Base-by-base conservation (phyloP, 2,329 filamentous ascomycete genomes). In the Ceratocystis huliohia region DNA sequence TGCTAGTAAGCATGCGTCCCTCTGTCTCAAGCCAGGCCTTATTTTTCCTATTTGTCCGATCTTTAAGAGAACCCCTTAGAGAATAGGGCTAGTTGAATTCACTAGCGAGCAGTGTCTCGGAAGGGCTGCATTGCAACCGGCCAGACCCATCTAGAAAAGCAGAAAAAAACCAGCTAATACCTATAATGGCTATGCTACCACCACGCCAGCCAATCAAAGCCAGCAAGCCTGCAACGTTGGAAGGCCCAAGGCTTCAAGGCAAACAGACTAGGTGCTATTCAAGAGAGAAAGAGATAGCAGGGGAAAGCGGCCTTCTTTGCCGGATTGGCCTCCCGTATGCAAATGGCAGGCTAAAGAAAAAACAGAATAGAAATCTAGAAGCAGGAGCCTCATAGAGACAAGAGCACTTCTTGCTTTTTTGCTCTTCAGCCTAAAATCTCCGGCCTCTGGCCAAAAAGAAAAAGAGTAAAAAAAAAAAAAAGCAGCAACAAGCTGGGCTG, bases 21-120 rank as follows among this genome's bases (percentile, higher is more conserved):
- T 15, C 53, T 30, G 53, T 30, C 22, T 30, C 22, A 5, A 30
- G 50, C 50, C 50, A 28, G 53, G 22, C 28, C 22, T 28, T 57
- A 57, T 22, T 57, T 28, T 33, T 15, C 53, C 20, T 30, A 57
- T 57, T 57, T 57, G 53, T 57, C 53, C 53, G 53, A 57, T 57
- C 53, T 33, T 28, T 33, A n/a, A 57, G 22, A 28, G 53, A 57
- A 57, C 53, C 53, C 53, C 53, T 57, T 50, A 6, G 53, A 17
- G 15, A 57, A 17, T 33, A 3, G 10, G 15, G 13, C 53, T 30
- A 30, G 28, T 7, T 50, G 46, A 6, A 57, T 13, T 28, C 15
- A 57, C 53, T 57, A 57, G 28, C 15, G 28, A 8, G 10, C 48
- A 50, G 13, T 50, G 48, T 50, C 48, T 50, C 22, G 48, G 48